These are phyloP conservation scores for Exserohilum turcica DNA, from an alignment of 2,329 filamentous ascomycete species.

Conservation along the genomic window DNA sequence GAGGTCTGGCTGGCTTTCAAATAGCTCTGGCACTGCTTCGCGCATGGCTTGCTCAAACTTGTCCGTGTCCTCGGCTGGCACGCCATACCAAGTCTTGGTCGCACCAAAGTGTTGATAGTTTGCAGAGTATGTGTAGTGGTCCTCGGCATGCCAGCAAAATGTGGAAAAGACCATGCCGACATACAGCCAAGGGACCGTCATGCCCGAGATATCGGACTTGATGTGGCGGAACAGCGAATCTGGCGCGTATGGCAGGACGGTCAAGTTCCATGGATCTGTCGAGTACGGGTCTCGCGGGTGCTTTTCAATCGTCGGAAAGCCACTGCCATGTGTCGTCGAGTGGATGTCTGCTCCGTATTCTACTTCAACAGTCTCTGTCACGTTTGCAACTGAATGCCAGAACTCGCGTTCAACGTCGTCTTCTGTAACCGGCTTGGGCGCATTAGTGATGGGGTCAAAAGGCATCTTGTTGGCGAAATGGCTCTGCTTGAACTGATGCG, in stretches of 20 bases:
- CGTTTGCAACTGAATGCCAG: constrained; percentile 90
- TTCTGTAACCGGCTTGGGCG: constrained; percentile 80
- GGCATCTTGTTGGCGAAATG: constrained; percentile 93
- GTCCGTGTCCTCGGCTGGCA: constrained; percentile 88
- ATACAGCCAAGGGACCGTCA: constrained; percentile 99
- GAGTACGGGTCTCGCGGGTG: constrained; percentile 87
- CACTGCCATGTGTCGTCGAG: constrained; percentile 95
- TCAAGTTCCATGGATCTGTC: constrained; percentile 93
- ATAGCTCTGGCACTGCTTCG: constrained; percentile 91
- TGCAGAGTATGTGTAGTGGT: constrained; percentile 95
- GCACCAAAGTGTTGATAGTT: constrained; percentile 99
- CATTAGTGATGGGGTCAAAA: constrained; percentile 82
- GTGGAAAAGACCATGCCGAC: constrained; percentile 99
- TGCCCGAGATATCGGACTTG: constrained; percentile 96
- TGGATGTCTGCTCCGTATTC: constrained; percentile 99
- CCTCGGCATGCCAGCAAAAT: constrained; percentile 99
- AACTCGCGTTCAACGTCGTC: constrained; percentile 97
- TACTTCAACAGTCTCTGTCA: constrained; percentile 95
- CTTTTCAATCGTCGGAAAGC: constrained; percentile 92
- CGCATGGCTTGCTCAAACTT: constrained; percentile 96
- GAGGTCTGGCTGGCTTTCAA: constrained; percentile 94
- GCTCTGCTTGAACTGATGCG: constrained; percentile 89
- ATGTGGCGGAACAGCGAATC: constrained; percentile 96
- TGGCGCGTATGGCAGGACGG: constrained; percentile 84
- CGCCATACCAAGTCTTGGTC: constrained; percentile 99